Evolutionary conservation across 257 asterid species (phyloP).

Genomic region (Lycium barbarum): DNA sequence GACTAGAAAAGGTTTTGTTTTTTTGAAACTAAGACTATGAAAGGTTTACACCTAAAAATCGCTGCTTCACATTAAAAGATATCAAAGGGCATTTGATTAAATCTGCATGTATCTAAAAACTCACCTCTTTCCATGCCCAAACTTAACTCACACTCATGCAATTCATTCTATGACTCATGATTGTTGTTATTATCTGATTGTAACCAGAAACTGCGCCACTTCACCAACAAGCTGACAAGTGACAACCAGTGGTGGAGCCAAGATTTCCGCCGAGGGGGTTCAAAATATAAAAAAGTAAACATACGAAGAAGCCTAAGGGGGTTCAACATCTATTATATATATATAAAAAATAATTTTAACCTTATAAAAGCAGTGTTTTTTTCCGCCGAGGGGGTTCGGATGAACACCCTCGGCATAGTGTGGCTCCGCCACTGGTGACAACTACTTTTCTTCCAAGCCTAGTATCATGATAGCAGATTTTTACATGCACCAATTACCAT

Average conservation of each 20-base stretch:
- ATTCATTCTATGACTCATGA: background rate
- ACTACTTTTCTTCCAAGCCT: background rate
- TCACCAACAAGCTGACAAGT: conserved; percentile 17
- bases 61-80: conserved; percentile 2
- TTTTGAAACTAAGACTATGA: background rate
- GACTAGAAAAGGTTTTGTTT: background rate
- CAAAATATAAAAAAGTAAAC: too few relatives aligned
- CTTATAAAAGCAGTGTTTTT: too few relatives aligned
- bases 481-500: background rate
- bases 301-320: too few relatives aligned
- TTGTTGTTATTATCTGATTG: background rate
- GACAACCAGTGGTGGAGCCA: too few relatives aligned
- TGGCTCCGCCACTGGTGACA: too few relatives aligned
- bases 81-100: background rate
- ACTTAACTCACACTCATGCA: background rate
- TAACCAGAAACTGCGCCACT: conserved; percentile 7
- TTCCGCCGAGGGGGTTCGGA: too few relatives aligned
- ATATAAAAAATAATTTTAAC: too few relatives aligned
- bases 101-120: background rate
- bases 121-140: background rate
- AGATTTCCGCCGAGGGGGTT: too few relatives aligned
- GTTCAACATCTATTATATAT: too few relatives aligned
- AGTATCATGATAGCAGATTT: background rate
- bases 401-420: too few relatives aligned
- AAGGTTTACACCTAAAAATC: background rate